These are phyloP conservation scores for Petunia axillaris DNA, from an alignment of 257 asterid genomes.

Conservation along the genomic window DNA sequence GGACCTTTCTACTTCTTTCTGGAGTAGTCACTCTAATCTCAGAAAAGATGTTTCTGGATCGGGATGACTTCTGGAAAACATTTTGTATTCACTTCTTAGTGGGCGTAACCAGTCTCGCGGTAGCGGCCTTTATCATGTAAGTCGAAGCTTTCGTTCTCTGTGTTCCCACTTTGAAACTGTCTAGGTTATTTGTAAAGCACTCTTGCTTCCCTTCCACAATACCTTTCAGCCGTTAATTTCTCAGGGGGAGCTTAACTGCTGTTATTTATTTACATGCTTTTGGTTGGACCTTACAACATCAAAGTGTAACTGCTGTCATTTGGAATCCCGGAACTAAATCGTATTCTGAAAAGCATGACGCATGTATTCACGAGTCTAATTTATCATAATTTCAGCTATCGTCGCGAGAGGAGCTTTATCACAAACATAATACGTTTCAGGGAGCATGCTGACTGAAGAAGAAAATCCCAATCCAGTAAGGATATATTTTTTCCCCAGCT, in stretches of 20 bases:
- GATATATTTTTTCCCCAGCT: constrained; percentile 37
- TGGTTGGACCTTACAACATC: not conserved
- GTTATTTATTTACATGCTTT: too few species aligned
- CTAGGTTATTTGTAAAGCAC: not conserved
- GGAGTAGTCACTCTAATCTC: constrained; percentile 65
- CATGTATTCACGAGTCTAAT: not conserved
- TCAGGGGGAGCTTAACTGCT: too few species aligned
- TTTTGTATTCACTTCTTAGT: constrained; percentile 67
- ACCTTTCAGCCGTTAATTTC: not conserved
- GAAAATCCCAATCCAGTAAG: constrained; percentile 4
- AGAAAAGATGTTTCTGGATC: constrained; percentile 64
- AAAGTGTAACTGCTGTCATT: not conserved
- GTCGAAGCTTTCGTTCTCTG: constrained; percentile 31
- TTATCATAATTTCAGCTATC: constrained; percentile 52
- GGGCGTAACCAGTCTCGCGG: constrained; percentile 62
- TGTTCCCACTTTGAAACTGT: constrained; percentile 1
- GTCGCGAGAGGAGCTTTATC: constrained; percentile 70
- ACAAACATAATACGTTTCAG: constrained; percentile 66
- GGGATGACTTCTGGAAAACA: constrained; percentile 77
- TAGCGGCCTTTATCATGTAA: constrained; percentile 64
- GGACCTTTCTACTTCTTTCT: constrained; percentile 58
- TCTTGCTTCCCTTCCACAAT: not conserved
- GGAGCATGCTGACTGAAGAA: constrained; percentile 72
- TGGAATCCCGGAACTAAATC: not conserved
- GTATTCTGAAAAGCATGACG: not conserved